Base-by-base conservation (phyloP, 805 yeast species). In the Metschnikowia amazonensis region DNA sequence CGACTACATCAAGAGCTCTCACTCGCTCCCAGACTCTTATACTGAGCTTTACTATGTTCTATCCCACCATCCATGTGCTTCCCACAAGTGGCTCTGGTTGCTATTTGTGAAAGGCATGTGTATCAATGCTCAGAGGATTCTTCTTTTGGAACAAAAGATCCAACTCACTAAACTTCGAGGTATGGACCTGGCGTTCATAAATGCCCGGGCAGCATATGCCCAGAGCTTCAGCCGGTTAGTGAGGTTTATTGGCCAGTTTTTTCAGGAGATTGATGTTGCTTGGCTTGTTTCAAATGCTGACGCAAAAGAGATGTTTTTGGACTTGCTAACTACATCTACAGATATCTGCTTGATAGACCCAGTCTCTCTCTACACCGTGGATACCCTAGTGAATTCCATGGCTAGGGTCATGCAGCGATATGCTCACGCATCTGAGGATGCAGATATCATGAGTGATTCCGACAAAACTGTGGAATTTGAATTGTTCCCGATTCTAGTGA, bases 11-110 rank as follows among this genome's bases (percentile, higher is more conserved):
- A 27, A 30, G 7, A 43, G 43, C 13, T 44, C 50, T 5, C 49
- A 40, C n/a, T 25, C 43, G 13, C 33, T 48, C 16, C 51, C 51
- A 4, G 57, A 53, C 30, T 7, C 32, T 13, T 39, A 46, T 11
- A 45, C 38, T 24, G 53, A 45, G 32, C 44, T 46, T 13, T 49
- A 44, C 25, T 48, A 42, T 13, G 18, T 53, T 9, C 48, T 53
- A 30, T 32, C 47, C 17, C 43, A 37, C 42, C 29, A 43, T 5
- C 36, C 47, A 20, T 29, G 42, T 4, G 9, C 38, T 20, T 16
- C 21, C 18, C 47, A 51, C 32, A 43, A 40, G 18, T 42, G 46
- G 48, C 46, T 48, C 21, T 50, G 56, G 56, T 34, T 48, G 13
- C 24, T 32, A 1, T 43, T 39, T 16, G 32, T 50, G 18, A 28